A percentile compares a stretch with the other conserved stretches of the same genome.
phyloP scores from a whole-genome alignment of 2,329 filamentous ascomycete genomes.

The Rhynchosporium graminicola region DNA sequence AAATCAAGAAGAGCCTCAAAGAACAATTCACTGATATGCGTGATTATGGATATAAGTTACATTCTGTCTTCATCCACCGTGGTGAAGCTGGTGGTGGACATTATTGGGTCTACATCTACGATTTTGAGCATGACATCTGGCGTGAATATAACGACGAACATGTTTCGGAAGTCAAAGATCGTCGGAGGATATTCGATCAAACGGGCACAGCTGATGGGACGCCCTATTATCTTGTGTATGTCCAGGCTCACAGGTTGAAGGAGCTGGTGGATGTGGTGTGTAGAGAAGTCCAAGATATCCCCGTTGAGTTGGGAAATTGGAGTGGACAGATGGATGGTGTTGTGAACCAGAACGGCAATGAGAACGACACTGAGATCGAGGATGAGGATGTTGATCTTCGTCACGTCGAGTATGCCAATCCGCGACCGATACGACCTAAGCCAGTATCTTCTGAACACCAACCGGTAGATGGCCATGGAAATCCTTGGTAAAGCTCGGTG shows the following conservation, averaged over 20 bases:
- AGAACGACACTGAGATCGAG: conserved; percentile 21
- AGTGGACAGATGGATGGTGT: conserved; percentile 18
- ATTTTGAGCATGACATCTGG: conserved; percentile 64
- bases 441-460: neutral
- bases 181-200: conserved; percentile 67
- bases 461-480: conserved; percentile 5
- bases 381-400: conserved; percentile 30
- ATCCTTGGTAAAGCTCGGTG: conserved; percentile 1
- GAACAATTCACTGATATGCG: conserved; percentile 63
- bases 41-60: conserved; percentile 74
- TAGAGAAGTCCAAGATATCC: conserved; percentile 42
- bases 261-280: conserved; percentile 59
- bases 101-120: conserved; percentile 89
- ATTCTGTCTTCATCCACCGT: conserved; percentile 91
- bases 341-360: neutral
- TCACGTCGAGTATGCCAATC: conserved; percentile 32
- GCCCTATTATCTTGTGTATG: conserved; percentile 81
- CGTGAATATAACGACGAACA: conserved; percentile 90
- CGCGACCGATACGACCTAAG: conserved; percentile 33
- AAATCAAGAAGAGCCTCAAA: conserved; percentile 44
- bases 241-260: conserved; percentile 66
- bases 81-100: conserved; percentile 74
- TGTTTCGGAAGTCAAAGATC: conserved; percentile 68
- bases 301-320: conserved; percentile 18
- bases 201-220: conserved; percentile 67